Base-by-base conservation (phyloP, 2,329 filamentous ascomycete genomes). In the Neonectria magnoliae region DNA sequence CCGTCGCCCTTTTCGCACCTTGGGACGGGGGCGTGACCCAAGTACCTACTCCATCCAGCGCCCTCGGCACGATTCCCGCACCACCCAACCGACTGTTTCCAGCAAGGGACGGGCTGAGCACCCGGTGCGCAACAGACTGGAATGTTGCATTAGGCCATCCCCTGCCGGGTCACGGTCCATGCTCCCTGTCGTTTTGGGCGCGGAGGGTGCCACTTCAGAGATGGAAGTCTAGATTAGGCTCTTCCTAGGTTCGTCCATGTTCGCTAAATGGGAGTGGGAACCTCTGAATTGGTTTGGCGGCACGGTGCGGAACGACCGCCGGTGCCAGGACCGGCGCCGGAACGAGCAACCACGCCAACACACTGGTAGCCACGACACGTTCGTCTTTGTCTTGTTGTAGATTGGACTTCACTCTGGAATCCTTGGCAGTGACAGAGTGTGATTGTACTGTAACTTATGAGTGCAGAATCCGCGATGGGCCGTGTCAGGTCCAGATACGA, bases 91-190 rank as follows among this genome's bases (percentile, higher is more conserved):
- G n/a, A 45, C 60, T 64, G 60, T 67, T 69, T 68, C 67, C 62
- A 68, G 55, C 51, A 64, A 47, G 47, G 47, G 56, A 55, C 52
- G 61, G 60, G 67, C 25, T 5, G 6, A 25, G 25, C 56, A 44
- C 51, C 55, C 25, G 62, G 53, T 65, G 57, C 51, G 57, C 48
- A 68, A 54, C 47, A 44, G 61, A 53, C 58, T 71, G 66, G 69
- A 72, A 73, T 73, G 69, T 65, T 64, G 65, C 58, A 70, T 71
- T 53, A 42, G 66, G 60, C 53, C 50, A 73, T 44, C 53, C 36
- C 55, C 48, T 52, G 59, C 51, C 50, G 50, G 38, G 9, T 10
- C 38, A 36, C 11, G 59, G 52, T 22, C 10, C 38, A 36, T 9
- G 59, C 59, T 22, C 20, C 50, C 22, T 11, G 52, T 56, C 33